These are phyloP conservation scores for Euphrasia confusa DNA, from an alignment of 257 asterid species.

Conservation along the genomic window DNA sequence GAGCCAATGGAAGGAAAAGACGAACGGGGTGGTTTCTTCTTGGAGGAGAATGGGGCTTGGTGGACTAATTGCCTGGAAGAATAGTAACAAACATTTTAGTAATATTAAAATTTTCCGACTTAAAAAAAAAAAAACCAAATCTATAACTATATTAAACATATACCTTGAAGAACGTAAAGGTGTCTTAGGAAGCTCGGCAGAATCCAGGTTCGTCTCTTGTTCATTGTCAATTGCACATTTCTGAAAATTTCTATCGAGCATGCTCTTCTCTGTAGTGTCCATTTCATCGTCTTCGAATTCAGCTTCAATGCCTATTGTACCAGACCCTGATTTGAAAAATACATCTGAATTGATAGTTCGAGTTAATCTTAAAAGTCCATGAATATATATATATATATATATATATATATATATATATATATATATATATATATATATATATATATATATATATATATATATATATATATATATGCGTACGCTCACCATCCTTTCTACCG, in stretches of 20 bases:
- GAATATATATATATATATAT: not conserved
- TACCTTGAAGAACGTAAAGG: conserved; percentile 68
- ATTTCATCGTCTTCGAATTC: conserved; percentile 67
- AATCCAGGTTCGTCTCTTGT: conserved; percentile 43
- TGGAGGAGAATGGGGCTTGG: conserved; percentile 52
- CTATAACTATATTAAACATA: not conserved
- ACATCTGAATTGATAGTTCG: not conserved
- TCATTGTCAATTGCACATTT: conserved; percentile 37
- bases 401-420: not conserved
- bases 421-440: not conserved
- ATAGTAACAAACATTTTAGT: not conserved
- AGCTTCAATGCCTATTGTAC: conserved; percentile 45
- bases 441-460: not conserved
- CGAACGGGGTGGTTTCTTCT: conserved; percentile 57
- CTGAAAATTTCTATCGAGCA: conserved; percentile 31
- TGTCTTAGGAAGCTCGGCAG: conserved; percentile 50
- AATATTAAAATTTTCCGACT: too few species aligned
- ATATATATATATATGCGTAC: not conserved
- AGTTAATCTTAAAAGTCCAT: not conserved
- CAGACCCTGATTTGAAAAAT: conserved; percentile 27
- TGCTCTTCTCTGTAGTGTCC: conserved; percentile 35
- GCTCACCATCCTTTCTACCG: conserved; percentile 87
- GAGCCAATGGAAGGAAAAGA: conserved; percentile 43
- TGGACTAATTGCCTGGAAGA: conserved; percentile 38
- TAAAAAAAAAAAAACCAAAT: too few species aligned